These are phyloP conservation scores for Colletotrichum brevisporum DNA, from an alignment of 2,329 filamentous ascomycete genomes.

Conservation along the genomic window DNA sequence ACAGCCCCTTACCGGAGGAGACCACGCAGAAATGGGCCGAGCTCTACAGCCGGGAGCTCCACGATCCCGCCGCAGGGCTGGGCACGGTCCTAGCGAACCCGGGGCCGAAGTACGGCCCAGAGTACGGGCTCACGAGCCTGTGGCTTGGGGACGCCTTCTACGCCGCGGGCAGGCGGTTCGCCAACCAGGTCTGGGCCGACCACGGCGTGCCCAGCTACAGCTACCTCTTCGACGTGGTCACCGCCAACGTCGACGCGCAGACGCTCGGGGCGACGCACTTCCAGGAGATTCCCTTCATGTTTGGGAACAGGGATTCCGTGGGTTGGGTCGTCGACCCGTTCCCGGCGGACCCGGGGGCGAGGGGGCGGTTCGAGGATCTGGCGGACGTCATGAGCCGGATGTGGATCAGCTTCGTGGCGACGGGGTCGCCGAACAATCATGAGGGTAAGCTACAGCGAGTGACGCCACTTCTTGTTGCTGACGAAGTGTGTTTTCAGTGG, in stretches of 20 bases:
- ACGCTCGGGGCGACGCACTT: not conserved
- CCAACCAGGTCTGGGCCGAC: slow-evolving; percentile 6
- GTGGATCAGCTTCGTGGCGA: slow-evolving; percentile 16
- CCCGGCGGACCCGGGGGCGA: not conserved
- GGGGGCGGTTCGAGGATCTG: not conserved
- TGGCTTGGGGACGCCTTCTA: not conserved
- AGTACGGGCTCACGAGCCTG: not conserved
- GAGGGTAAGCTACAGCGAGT: not conserved
- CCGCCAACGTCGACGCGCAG: not conserved
- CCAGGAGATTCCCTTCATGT: slow-evolving; percentile 11
- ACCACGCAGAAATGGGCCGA: not conserved
- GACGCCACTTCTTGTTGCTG: not conserved
- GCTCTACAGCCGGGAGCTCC: not conserved
- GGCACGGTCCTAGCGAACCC: slow-evolving; percentile 7
- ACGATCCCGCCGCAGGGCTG: not conserved
- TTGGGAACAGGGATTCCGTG: not conserved
- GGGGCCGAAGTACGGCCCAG: not conserved
- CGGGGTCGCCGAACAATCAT: slow-evolving; percentile 1
- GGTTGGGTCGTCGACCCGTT: slow-evolving; percentile 16
- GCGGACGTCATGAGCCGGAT: slow-evolving; percentile 11
- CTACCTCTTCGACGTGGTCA: slow-evolving; percentile 12
- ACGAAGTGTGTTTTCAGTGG: not conserved
- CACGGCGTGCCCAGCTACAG: not conserved
- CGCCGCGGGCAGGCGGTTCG: not conserved
- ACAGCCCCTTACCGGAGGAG: not conserved